A percentile compares a stretch with the other conserved stretches of the same genome.
These are phyloP conservation scores for Tubosaeta sp. DNA, from an alignment of 768 basidiomycete species.

Conservation along the genomic window DNA sequence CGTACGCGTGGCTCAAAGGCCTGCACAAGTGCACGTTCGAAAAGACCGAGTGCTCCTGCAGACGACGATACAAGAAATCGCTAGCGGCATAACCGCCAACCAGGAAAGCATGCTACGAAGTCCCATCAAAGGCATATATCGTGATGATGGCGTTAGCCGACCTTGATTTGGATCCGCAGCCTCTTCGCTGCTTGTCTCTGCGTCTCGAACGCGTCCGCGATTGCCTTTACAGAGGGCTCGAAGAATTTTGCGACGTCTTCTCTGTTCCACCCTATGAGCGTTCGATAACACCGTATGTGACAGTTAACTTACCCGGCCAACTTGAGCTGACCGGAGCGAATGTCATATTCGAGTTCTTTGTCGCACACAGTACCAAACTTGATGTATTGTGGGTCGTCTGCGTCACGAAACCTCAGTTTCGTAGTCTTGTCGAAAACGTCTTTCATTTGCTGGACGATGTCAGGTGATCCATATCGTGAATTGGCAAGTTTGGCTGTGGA, in stretches of 20 bases:
- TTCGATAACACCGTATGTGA: background rate
- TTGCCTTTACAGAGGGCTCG: conserved; percentile 36
- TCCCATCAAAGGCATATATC: too few species aligned
- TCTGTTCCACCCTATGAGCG: conserved; percentile 15
- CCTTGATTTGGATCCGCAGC: background rate
- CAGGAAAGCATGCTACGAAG: conserved; percentile 35
- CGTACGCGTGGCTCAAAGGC: conserved; percentile 49
- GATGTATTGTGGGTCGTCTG: conserved; percentile 32
- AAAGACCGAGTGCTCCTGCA: conserved; percentile 29
- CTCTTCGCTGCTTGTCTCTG: conserved; percentile 8
- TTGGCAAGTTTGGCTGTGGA: conserved; percentile 26
- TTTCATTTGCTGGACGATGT: conserved; percentile 26
- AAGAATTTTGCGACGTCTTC: conserved; percentile 38
- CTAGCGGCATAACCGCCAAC: conserved; percentile 48
- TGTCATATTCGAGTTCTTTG: conserved; percentile 31
- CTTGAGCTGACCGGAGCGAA: conserved; percentile 35
- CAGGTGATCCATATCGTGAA: conserved; percentile 27
- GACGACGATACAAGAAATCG: background rate
- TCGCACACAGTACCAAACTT: conserved; percentile 37
- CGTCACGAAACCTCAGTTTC: conserved; percentile 38
- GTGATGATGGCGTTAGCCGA: background rate
- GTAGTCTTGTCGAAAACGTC: conserved; percentile 33
- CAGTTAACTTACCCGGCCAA: conserved; percentile 31
- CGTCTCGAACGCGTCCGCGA: conserved; percentile 31
- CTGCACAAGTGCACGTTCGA: conserved; percentile 38